Percentiles rank a stretch among this genome's conserved stretches.
phyloP scores from a whole-genome alignment of 805 yeast species.

The Danielozyma ontarioensis region DNA sequence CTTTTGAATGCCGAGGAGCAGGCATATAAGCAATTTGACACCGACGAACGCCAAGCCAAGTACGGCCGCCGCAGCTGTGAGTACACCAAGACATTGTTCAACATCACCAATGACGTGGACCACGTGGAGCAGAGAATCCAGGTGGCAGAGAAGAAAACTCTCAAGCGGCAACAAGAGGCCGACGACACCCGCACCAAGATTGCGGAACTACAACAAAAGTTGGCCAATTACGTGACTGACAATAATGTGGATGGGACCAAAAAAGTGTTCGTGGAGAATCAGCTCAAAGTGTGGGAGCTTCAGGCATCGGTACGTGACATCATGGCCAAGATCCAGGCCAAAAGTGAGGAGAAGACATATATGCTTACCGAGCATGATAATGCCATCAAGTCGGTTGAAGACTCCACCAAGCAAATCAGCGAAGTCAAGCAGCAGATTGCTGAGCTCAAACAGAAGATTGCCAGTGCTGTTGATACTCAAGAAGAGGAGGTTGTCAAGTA shows the following conservation, averaged over 20 bases:
- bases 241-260: conserved; percentile 20
- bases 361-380: conserved; percentile 54
- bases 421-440: conserved; percentile 14
- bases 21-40: conserved; percentile 24
- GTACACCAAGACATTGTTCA: conserved; percentile 38
- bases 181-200: conserved; percentile 18
- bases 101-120: conserved; percentile 42
- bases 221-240: conserved; percentile 17
- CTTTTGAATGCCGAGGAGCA: conserved; percentile 40
- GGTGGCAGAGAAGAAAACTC: conserved; percentile 26
- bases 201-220: conserved; percentile 20
- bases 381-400: conserved; percentile 45
- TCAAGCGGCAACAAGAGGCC: conserved; percentile 26
- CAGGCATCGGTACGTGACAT: conserved; percentile 41
- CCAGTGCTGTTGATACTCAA: conserved; percentile 14
- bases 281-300: conserved; percentile 40
- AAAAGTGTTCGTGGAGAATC: conserved; percentile 26
- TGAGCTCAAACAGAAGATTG: conserved; percentile 14
- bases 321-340: conserved; percentile 41
- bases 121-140: conserved; percentile 33
- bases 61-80: conserved; percentile 42
- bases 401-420: conserved; percentile 28
- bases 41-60: conserved; percentile 35
- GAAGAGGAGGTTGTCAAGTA: conserved; percentile 15
- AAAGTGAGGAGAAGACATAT: conserved; percentile 57